Evolutionary conservation across 192 early-diverging fungal species (phyloP).

Genomic region (Backusella tuberculispora): DNA sequence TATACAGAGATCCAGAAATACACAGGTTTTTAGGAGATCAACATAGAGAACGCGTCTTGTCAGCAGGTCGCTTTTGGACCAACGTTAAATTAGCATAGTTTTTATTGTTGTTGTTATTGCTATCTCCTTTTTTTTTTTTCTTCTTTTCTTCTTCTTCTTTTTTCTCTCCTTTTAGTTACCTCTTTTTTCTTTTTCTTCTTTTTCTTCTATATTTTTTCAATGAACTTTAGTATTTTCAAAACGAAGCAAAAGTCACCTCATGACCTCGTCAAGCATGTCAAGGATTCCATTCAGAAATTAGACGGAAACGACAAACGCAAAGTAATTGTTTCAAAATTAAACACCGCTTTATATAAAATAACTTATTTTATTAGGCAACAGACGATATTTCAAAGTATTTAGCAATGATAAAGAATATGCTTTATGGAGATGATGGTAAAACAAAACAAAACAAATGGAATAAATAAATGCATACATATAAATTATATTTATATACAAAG

Average conservation of each 20-base stretch:
- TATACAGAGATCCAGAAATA: neutral
- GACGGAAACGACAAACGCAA: conserved; percentile 71
- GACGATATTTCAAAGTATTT: conserved; percentile 98
- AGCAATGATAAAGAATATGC: conserved; percentile 87
- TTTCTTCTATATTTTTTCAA: conserved; percentile 27
- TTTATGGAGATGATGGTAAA: conserved; percentile 93
- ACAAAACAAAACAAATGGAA: neutral
- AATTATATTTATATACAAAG: neutral
- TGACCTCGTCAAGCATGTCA: conserved; percentile 86
- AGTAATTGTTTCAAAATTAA: conserved; percentile 46
- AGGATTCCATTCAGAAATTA: conserved; percentile 81
- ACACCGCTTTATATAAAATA: too few relatives aligned
- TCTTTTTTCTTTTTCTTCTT: conserved; percentile 22
- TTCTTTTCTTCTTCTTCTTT: neutral
- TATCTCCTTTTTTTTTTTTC: neutral
- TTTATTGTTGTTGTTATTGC: neutral
- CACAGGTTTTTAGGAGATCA: conserved; percentile 1
- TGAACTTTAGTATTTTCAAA: conserved; percentile 81
- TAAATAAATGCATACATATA: neutral
- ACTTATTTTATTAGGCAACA: conserved; percentile 70
- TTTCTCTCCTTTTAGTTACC: neutral
- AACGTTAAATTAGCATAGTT: neutral
- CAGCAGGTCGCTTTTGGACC: neutral
- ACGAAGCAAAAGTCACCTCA: conserved; percentile 83
- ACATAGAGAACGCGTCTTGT: neutral